phyloP scores from a whole-genome alignment of 2,329 filamentous ascomycete genomes.

The Rutstroemia sydowiana region DNA sequence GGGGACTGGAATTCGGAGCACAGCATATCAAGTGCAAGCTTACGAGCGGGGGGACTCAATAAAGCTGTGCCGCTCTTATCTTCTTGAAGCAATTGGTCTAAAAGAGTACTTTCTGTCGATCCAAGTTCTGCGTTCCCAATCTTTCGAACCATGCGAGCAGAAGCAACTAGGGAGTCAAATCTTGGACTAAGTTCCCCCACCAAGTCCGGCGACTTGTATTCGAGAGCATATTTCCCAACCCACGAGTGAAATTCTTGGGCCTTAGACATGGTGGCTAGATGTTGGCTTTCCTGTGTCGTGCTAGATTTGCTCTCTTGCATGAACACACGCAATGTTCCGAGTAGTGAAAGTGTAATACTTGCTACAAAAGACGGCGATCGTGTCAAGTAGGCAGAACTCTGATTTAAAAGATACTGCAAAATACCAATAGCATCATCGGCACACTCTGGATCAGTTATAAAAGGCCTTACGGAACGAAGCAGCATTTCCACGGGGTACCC shows the following conservation, averaged over 20 bases:
- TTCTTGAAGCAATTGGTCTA: constrained; percentile 74
- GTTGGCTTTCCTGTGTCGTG: constrained; percentile 79
- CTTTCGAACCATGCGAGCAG: constrained; percentile 59
- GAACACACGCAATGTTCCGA: constrained; percentile 73
- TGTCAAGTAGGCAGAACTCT: constrained; percentile 57
- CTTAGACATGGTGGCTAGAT: constrained; percentile 67
- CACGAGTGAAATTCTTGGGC: constrained; percentile 70
- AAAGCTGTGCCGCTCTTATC: constrained; percentile 54
- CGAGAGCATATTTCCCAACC: constrained; percentile 63
- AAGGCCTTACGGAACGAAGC: constrained; percentile 69
- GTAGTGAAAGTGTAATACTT: constrained; percentile 69
- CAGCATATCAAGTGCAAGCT: constrained; percentile 64
- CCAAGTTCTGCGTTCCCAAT: constrained; percentile 62
- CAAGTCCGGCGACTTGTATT: constrained; percentile 44
- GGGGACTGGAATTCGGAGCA: constrained; percentile 67
- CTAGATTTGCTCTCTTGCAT: constrained; percentile 67
- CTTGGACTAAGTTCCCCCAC: constrained; percentile 38
- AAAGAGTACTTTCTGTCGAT: constrained; percentile 69
- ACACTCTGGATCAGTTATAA: constrained; percentile 76
- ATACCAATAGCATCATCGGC: constrained; percentile 86
- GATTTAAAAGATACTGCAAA: constrained; percentile 71
- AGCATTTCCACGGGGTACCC: constrained; percentile 89
- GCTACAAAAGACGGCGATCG: constrained; percentile 68
- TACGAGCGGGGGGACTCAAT: constrained; percentile 61
- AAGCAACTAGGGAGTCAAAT: constrained; percentile 61